These are phyloP conservation scores for Leccinum pachyderme DNA, from an alignment of 1,284 basidiomycete genomes.

Conservation along the genomic window DNA sequence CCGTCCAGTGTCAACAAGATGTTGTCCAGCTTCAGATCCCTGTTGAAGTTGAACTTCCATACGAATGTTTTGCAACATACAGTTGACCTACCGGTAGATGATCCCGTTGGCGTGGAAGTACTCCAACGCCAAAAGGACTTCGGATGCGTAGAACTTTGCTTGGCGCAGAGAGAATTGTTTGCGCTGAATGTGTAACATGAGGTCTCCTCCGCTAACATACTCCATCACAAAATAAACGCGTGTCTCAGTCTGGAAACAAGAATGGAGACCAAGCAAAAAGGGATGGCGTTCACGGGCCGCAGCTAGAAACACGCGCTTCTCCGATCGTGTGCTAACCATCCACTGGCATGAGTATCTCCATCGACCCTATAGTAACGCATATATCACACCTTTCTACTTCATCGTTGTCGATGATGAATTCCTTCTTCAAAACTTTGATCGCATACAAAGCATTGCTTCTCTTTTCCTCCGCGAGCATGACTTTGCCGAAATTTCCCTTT, in stretches of 20 bases:
- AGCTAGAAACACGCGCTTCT: slow-evolving; percentile 97
- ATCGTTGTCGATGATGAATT: slow-evolving; percentile 99
- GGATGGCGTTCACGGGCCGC: slow-evolving; percentile 97
- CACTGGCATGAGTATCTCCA: slow-evolving; percentile 5
- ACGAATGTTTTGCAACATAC: not conserved
- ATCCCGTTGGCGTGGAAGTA: slow-evolving; percentile 99
- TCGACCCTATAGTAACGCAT: slow-evolving; percentile 1
- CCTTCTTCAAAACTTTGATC: slow-evolving; percentile 99
- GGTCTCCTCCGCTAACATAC: slow-evolving; percentile 94
- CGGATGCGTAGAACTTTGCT: slow-evolving; percentile 99
- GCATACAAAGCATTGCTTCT: slow-evolving; percentile 85
- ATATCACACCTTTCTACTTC: slow-evolving; percentile 89
- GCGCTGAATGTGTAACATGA: slow-evolving; percentile 91
- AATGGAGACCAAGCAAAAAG: slow-evolving; percentile 95
- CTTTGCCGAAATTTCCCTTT: slow-evolving; percentile 99
- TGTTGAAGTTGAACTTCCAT: slow-evolving; percentile 33
- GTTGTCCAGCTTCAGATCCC: slow-evolving; percentile 98
- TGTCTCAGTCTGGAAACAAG: slow-evolving; percentile 99
- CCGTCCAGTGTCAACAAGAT: slow-evolving; percentile 96
- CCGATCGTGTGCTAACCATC: slow-evolving; percentile 84
- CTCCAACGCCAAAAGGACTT: slow-evolving; percentile 93
- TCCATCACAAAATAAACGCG: slow-evolving; percentile 95
- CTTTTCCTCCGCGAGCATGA: slow-evolving; percentile 99
- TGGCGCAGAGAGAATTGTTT: slow-evolving; percentile 94
- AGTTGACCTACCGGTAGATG: slow-evolving; percentile 78